Evolutionary conservation across 129 eudicot genomes (phyloP), one percentile per base, ranked within the genome.

Genomic region (Flaveria trinervia): DNA sequence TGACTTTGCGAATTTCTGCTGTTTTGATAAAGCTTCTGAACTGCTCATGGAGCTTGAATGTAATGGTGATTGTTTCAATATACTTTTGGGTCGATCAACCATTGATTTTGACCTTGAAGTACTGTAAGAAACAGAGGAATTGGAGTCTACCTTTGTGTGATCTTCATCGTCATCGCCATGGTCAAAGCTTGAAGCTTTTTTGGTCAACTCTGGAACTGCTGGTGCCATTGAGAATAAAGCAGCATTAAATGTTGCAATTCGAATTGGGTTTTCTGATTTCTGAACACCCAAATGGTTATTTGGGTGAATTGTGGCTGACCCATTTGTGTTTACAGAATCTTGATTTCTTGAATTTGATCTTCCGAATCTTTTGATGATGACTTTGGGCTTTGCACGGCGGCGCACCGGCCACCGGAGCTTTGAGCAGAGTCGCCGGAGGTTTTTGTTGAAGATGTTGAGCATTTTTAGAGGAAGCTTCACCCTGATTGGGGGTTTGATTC

Each of bases 171-270:
- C 84, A 22, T 84, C 81, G 45, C 48, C 83, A 71, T 12, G 56
- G 57, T 78, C 79, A 74, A 69, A 59, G 74, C 18, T 80, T 60
- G 82, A 20, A 5, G 79, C 71, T 25, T 69, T 73, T 66, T 77
- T 60, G 43, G 79, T 83, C 71, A 74, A 68, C 23, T 76, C 57
- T 28, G 84, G 76, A 10, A 87, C 89, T 2, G 89, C 97, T 20
- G 99, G 97, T 25, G 99, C 99, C 97, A 94, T 91, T 80, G 99
- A 89, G 85, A 94, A 94, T 22, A 91, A 84, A 84, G 99, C 92
- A 76, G 99, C 99, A 80, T 94, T 94, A 57, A 94, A 94, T 45
- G 99, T 89, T 23, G 95, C 97, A 52, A 92, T 72, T 20, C 95
- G 80, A 7, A 92, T 77, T 4, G 87, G 82, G 64, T 70, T 83